Evolutionary conservation across 2,329 filamentous ascomycete species (phyloP).

Genomic region (Fusarium sp.): DNA sequence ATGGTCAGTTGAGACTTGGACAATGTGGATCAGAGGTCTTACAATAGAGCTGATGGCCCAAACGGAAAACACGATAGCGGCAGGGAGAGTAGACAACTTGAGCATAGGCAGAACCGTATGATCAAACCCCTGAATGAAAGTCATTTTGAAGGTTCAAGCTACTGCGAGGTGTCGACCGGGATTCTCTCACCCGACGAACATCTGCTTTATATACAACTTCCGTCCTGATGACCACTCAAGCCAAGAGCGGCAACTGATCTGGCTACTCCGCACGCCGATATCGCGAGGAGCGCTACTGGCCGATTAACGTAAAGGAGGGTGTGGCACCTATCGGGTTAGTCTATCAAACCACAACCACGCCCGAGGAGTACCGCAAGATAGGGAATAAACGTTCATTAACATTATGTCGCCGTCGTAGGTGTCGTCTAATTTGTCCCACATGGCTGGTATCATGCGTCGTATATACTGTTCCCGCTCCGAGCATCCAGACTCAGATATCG

Average conservation of each 20-base stretch:
- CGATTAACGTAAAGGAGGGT: constrained; percentile 15
- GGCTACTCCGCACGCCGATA: constrained; percentile 38
- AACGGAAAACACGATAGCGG: constrained; percentile 19
- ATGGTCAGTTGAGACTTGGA: not conserved
- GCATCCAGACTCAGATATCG: constrained; percentile 13
- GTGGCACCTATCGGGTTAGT: constrained; percentile 22
- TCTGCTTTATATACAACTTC: not conserved
- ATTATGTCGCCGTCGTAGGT: constrained; percentile 41
- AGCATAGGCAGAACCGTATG: constrained; percentile 12
- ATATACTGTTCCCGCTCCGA: constrained; percentile 34
- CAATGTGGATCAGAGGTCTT: not conserved
- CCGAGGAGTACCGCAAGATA: constrained; percentile 22
- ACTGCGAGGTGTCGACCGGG: not conserved
- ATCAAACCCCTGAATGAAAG: not conserved
- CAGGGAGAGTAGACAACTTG: constrained; percentile 24
- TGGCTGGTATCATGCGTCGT: constrained; percentile 45
- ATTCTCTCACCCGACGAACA: too few species aligned
- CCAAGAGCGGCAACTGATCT: constrained; percentile 9
- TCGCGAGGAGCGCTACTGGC: constrained; percentile 27
- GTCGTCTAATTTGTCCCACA: constrained; percentile 37
- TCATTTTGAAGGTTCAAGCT: constrained; percentile 4
- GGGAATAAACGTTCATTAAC: constrained; percentile 44
- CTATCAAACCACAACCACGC: constrained; percentile 18
- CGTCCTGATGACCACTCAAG: not conserved
- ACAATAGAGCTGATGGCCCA: constrained; percentile 28